Conservation (phyloP, 768 basidiomycete species). For the Suillus lakei region DNA sequence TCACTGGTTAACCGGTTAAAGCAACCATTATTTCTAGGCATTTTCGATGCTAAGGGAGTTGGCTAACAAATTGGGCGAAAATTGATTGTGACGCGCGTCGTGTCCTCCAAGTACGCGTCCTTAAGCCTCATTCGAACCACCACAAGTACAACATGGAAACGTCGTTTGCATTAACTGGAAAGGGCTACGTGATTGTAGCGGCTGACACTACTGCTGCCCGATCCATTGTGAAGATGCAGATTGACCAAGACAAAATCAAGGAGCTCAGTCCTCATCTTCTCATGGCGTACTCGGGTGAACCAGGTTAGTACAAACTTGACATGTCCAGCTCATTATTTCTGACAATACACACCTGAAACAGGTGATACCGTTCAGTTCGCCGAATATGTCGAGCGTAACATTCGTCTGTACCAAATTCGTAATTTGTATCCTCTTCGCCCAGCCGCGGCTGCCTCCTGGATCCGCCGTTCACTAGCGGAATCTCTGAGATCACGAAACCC, state of each 20-base stretch:
- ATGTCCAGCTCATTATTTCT: constrained; percentile 6
- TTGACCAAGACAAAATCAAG: constrained; percentile 97
- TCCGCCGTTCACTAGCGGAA: constrained; percentile 87
- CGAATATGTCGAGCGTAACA: constrained; percentile 94
- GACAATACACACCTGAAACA: constrained; percentile 31
- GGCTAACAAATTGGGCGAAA: constrained; percentile 20
- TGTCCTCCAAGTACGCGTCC: constrained; percentile 25
- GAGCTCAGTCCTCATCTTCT: constrained; percentile 86
- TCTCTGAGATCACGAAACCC: constrained; percentile 87
- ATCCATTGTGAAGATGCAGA: constrained; percentile 98
- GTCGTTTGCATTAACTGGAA: constrained; percentile 89
- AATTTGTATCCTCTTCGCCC: constrained; percentile 90
- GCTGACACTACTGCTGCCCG: constrained; percentile 88
- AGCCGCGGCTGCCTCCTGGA: constrained; percentile 92
- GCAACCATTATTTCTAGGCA: constrained; percentile 1
- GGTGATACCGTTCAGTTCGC: constrained; percentile 98
- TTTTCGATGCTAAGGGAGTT: constrained; percentile 9
- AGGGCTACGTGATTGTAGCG: constrained; percentile 92
- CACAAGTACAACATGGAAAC: constrained; percentile 70
- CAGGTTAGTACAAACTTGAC: constrained; percentile 56
- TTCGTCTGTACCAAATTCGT: constrained; percentile 95
- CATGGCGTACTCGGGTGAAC: constrained; percentile 95
- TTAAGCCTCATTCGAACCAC: constrained; percentile 11
- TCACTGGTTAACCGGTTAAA: background rate
- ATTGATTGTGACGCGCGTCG: constrained; percentile 35